Evolutionary conservation across 345 rosid species (phyloP), one percentile per base, ranked within the genome.

Genomic region (Fremontodendron californicum): DNA sequence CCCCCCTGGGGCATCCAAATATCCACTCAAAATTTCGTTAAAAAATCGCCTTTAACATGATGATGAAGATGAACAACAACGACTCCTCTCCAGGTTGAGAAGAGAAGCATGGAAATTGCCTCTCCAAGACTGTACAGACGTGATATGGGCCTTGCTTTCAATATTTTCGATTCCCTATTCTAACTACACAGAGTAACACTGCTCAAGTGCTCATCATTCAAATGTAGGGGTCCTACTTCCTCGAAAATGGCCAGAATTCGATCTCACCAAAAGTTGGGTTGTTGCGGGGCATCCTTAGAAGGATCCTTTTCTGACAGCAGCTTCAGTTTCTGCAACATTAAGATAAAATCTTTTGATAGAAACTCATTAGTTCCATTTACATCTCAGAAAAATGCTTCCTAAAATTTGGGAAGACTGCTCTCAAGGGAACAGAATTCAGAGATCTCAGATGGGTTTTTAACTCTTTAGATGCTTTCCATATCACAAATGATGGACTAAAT

Each of bases 261-360:
- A 43, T 29, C 51, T 63, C 23, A 58, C 40, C 40, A 39, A 51
- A 75, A 42, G 21, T 35, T 46, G 46, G 58, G 60, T 29, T 75
- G 64, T 48, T 46, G 37, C n/a, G 63, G 48, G 52, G 48, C 74
- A 35, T 23, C 75, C 62, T 29, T 37, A n/a, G 63, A 80, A n/a
- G 25, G 71, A 73, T 83, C 88, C 49, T 55, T 51, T 65, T 89
- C 90, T 7, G 90, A 84, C 35, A 90, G 79, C 72, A 83, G 81
- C 87, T 89, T 90, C 84, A 94, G 75, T 80, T 90, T 92, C 98
- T 94, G 91, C 71, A 40, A 51, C 3, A 19, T 52, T 43, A 43
- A 11, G 1, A 43, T 23, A 3, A 75, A 31, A 6, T 52, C 3
- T 16, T 75, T 55, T 58, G 64, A 54, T 3, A 54, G 25, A 54